These are phyloP conservation scores for Magnolia sinica DNA, from an alignment of 164 flowering plant species.

Conservation along the genomic window DNA sequence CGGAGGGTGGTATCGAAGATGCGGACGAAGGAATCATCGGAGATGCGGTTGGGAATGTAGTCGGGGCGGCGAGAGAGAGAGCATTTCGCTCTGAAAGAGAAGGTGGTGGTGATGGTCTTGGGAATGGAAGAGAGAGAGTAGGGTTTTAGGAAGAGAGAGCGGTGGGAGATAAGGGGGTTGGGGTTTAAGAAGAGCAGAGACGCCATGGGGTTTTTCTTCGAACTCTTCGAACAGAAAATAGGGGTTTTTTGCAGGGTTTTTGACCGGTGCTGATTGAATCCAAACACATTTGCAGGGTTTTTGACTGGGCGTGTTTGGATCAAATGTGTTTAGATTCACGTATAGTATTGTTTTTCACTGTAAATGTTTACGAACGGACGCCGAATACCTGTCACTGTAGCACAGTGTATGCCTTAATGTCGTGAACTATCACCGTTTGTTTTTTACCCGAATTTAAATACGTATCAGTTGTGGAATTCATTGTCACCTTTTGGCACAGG, in stretches of 20 bases:
- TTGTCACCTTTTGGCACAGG: no score
- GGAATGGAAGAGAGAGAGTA: background rate
- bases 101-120: background rate
- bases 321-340: no score
- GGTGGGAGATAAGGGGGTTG: background rate
- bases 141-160: conserved; percentile 1
- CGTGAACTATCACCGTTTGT: no score
- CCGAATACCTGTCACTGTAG: no score
- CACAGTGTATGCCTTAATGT: no score
- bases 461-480: no score
- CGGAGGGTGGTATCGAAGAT: conserved; percentile 98
- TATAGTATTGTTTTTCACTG: no score
- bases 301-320: no score
- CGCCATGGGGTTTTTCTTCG: background rate
- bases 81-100: conserved; percentile 10
- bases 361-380: no score
- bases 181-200: background rate
- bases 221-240: background rate
- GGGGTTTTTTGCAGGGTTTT: background rate
- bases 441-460: no score
- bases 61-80: conserved; percentile 38
- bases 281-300: no score
- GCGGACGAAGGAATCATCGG: conserved; percentile 81
- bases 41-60: conserved; percentile 72
- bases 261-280: background rate